Percentiles rank a stretch among this genome's conserved stretches.
Conservation (phyloP, 1,284 basidiomycete species). For the Wolfiporia cocos region DNA sequence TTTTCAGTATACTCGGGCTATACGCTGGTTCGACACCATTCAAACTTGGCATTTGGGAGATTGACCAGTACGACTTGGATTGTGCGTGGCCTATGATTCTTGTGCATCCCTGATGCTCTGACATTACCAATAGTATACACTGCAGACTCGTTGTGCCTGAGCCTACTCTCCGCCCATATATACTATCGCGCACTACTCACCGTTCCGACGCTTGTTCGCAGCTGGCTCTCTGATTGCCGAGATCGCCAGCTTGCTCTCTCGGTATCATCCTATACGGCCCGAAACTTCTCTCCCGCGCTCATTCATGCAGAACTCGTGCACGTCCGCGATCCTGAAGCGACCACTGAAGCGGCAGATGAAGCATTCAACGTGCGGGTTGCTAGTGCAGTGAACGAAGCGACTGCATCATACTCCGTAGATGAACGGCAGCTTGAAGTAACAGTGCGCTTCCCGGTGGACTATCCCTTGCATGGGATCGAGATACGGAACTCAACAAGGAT, state of each 20-base stretch:
- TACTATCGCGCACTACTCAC: conserved; percentile 83
- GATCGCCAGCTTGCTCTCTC: conserved; percentile 82
- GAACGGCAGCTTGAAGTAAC: conserved; percentile 93
- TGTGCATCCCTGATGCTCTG: too few relatives aligned
- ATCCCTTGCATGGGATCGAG: conserved; percentile 87
- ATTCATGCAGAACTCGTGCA: conserved; percentile 79
- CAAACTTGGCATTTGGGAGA: conserved; percentile 76
- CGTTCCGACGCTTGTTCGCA: conserved; percentile 78
- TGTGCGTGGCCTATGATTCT: conserved; percentile 41
- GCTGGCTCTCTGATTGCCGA: conserved; percentile 85
- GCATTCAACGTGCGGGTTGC: conserved; percentile 78
- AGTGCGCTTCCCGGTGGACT: conserved; percentile 84
- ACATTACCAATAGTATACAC: too few relatives aligned
- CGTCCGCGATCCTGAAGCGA: conserved; percentile 60
- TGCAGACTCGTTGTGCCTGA: conserved; percentile 50
- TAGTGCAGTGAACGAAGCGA: conserved; percentile 66
- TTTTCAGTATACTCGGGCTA: conserved; percentile 68
- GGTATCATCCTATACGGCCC: conserved; percentile 76
- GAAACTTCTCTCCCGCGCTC: conserved; percentile 89
- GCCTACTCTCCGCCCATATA: conserved; percentile 80
- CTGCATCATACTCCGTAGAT: conserved; percentile 83
- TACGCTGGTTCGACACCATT: conserved; percentile 58
- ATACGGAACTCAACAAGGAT: conserved; percentile 82
- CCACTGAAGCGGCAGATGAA: conserved; percentile 73
- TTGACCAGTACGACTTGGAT: conserved; percentile 84